Conservation (phyloP, 495 filamentous ascomycete genomes). For the Daldinia decipiens region DNA sequence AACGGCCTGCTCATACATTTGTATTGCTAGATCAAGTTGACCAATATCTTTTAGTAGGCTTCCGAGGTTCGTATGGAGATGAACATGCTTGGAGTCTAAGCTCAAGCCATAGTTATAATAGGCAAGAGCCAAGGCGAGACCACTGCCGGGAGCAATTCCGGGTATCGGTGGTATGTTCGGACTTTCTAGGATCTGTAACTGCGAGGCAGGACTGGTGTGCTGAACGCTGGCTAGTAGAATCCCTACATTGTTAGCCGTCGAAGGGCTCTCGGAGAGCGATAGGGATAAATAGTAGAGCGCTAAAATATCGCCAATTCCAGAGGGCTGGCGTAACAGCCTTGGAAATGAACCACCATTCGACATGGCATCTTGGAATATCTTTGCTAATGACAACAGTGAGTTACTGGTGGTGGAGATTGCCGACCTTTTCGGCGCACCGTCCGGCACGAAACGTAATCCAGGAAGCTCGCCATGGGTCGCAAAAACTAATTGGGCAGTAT, state of each 20-base stretch:
- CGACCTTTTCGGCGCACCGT: constrained; percentile 77
- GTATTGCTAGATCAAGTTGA: constrained; percentile 87
- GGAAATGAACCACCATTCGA: constrained; percentile 73
- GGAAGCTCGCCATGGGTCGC: constrained; percentile 80
- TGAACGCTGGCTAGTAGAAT: constrained; percentile 96
- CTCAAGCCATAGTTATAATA: constrained; percentile 95
- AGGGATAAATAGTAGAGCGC: constrained; percentile 96
- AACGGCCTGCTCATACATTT: constrained; percentile 97
- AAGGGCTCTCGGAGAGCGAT: constrained; percentile 93
- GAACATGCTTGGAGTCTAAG: constrained; percentile 91
- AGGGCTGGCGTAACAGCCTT: constrained; percentile 66
- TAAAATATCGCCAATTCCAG: constrained; percentile 90
- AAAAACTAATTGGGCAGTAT: constrained; percentile 88
- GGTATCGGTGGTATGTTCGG: constrained; percentile 65
- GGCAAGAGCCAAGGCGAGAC: constrained; percentile 84
- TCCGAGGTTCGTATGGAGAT: constrained; percentile 96
- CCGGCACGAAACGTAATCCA: constrained; percentile 78
- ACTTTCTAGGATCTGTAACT: constrained; percentile 42
- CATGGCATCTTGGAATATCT: constrained; percentile 99
- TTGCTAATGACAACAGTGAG: constrained; percentile 91
- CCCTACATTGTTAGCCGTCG: constrained; percentile 98
- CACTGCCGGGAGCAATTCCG: constrained; percentile 85
- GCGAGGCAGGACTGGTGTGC: constrained; percentile 65
- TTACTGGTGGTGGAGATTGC: constrained; percentile 96
- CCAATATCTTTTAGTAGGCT: constrained; percentile 97